Evolutionary conservation across 441 rosid genomes (phyloP), one percentile per base, ranked within the genome.

Genomic region (Eruca vesicaria): DNA sequence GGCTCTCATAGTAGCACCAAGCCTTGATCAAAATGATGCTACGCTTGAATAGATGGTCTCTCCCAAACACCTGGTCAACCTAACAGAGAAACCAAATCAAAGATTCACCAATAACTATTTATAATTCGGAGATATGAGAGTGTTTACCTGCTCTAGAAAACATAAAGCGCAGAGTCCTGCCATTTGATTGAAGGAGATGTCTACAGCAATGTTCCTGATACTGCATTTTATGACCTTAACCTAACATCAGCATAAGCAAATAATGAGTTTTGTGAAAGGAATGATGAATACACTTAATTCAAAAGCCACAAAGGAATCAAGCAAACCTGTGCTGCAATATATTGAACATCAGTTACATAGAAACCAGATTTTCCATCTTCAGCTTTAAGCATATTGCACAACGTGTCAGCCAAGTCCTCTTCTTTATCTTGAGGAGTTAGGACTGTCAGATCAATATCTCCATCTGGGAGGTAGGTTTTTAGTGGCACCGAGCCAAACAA

Each of bases 1-100:
- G 88, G 82, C 97, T 90, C 83, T 94, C 98, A 41, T 94, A 91
- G 78, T 77, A 94, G 79, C 98, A 94, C 97, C 98, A 94, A 21
- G 96, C 92, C 80, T 94, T 94, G 63, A 90, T 82, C 84, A 94
- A 79, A 75, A 89, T 79, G 63, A 88, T 71, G 79, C 98, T 90
- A 66, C 82, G 86, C 81, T 94, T 94, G 78, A 94, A 86, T 59
- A 94, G 87, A 88, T 94, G 95, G 71, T 84, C 85, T 64, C 78
- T 90, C 68, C 90, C 97, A 55, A 88, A 81, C 66, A 82, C 35
- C 36, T 71, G 84, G 77, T 94, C 93, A 79, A 87, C 89, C 98
- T 94, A 88, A 69, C 75, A 70, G 59, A 28, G 23, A 9, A 36
- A 64, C 58, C 16, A 43, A 0, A 43, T 43, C 50, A 43, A 43